phyloP scores from a whole-genome alignment of 495 filamentous ascomycete genomes.

The Talaromyces liani region DNA sequence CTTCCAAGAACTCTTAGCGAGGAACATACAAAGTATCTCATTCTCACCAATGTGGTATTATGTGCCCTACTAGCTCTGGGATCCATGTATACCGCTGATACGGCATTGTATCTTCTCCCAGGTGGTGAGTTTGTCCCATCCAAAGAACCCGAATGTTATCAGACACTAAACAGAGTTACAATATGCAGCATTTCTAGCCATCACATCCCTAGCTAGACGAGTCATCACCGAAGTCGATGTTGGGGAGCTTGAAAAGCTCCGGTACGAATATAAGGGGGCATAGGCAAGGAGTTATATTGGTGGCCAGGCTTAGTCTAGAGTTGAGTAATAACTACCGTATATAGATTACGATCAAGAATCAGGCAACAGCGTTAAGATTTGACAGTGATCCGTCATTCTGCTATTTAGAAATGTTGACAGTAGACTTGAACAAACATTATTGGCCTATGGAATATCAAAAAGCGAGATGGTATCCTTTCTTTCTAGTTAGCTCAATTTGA shows the following conservation, averaged over 20 bases:
- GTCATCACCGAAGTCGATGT: slow-evolving; percentile 41
- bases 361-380: background rate
- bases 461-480: background rate
- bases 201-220: slow-evolving; percentile 26
- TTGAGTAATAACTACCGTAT: background rate
- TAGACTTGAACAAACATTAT: background rate
- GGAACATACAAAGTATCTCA: slow-evolving; percentile 13
- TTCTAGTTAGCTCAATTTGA: background rate
- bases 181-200: slow-evolving; percentile 27
- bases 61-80: slow-evolving; percentile 21
- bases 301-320: background rate
- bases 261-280: slow-evolving; percentile 46
- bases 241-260: slow-evolving; percentile 35
- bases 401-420: background rate
- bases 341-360: background rate
- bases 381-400: background rate
- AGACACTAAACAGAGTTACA: background rate
- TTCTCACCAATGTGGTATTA: slow-evolving; percentile 18
- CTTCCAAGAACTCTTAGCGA: slow-evolving; percentile 10
- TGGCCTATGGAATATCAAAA: background rate
- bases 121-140: slow-evolving; percentile 22
- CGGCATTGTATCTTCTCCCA: slow-evolving; percentile 26
- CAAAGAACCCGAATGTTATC: background rate
- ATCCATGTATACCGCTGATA: slow-evolving; percentile 8
- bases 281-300: slow-evolving; percentile 12